Evolutionary conservation across 75 land plant species (phyloP).

Genomic region (Selaginella tamariscina): DNA sequence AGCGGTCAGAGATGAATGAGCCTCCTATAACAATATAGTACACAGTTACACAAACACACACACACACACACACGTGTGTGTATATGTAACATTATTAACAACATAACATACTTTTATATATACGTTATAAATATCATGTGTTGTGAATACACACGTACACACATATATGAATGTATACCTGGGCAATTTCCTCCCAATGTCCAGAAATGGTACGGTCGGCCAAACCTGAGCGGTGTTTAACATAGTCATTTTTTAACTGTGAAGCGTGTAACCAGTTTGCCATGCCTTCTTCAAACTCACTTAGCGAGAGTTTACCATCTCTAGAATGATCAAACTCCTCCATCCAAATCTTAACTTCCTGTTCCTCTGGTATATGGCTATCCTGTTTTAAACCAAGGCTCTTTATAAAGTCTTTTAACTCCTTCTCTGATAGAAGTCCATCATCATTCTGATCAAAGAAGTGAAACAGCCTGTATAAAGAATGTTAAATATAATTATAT

Average conservation of each 20-base stretch:
- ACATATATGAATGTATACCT: too few species aligned
- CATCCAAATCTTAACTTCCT: slow-evolving; percentile 38
- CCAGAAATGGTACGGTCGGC: neutral
- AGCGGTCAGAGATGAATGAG: neutral
- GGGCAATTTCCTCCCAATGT: neutral
- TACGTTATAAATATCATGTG: too few species aligned
- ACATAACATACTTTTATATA: too few species aligned
- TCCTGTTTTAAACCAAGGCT: slow-evolving; percentile 41
- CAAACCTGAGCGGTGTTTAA: neutral
- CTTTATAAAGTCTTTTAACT: slow-evolving; percentile 39
- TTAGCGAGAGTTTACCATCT: slow-evolving; percentile 18
- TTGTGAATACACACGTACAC: too few species aligned
- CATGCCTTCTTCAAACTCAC: slow-evolving; percentile 40
- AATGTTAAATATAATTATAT: neutral
- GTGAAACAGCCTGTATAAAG: slow-evolving; percentile 34
- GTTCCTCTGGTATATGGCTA: slow-evolving; percentile 25
- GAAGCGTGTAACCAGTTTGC: slow-evolving; percentile 23
- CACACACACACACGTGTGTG: too few species aligned
- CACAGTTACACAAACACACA: neutral
- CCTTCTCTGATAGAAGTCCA: slow-evolving; percentile 19
- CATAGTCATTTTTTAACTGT: neutral
- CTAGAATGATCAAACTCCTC: slow-evolving; percentile 29
- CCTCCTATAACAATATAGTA: neutral
- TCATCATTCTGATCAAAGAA: slow-evolving; percentile 29
- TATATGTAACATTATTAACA: neutral